These are phyloP conservation scores for Cnidoscolus chayamansa DNA, from an alignment of 441 rosid genomes.

Conservation along the genomic window DNA sequence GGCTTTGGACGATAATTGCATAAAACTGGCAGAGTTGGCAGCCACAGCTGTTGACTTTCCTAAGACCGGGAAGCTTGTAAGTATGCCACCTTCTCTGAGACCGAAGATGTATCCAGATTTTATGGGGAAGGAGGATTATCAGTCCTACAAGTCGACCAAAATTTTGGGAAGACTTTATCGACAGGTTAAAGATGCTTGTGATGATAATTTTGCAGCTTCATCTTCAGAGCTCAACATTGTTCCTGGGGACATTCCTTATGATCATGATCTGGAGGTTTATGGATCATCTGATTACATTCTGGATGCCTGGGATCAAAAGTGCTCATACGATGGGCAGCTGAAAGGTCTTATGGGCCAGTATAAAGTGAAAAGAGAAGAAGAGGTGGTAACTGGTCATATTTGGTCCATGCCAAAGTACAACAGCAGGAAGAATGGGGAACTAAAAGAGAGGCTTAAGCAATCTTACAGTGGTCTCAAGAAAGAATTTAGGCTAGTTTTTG, in stretches of 20 bases:
- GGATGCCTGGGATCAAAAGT: slow-evolving; percentile 79
- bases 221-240: slow-evolving; percentile 36
- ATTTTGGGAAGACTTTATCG: slow-evolving; percentile 82
- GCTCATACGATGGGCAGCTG: slow-evolving; percentile 66
- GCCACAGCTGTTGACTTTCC: slow-evolving; percentile 94
- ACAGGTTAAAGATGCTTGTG: slow-evolving; percentile 51
- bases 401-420: slow-evolving; percentile 81
- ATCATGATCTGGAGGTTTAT: slow-evolving; percentile 49
- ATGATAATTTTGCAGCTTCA: slow-evolving; percentile 38
- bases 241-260: slow-evolving; percentile 54
- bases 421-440: slow-evolving; percentile 68
- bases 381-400: slow-evolving; percentile 83
- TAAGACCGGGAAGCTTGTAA: slow-evolving; percentile 76
- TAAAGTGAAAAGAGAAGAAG: slow-evolving; percentile 80
- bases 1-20: slow-evolving; percentile 70
- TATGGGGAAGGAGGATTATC: slow-evolving; percentile 75
- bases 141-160: slow-evolving; percentile 64
- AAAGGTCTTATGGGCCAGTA: slow-evolving; percentile 73
- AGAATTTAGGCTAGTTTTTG: slow-evolving; percentile 65
- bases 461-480: slow-evolving; percentile 61
- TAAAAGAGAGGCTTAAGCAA: slow-evolving; percentile 71
- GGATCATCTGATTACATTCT: slow-evolving; percentile 55
- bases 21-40: slow-evolving; percentile 68
- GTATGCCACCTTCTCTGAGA: slow-evolving; percentile 61
- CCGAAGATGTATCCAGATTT: slow-evolving; percentile 84